phyloP scores from a whole-genome alignment of 2,329 filamentous ascomycete species.

The Colletotrichum melonis region DNA sequence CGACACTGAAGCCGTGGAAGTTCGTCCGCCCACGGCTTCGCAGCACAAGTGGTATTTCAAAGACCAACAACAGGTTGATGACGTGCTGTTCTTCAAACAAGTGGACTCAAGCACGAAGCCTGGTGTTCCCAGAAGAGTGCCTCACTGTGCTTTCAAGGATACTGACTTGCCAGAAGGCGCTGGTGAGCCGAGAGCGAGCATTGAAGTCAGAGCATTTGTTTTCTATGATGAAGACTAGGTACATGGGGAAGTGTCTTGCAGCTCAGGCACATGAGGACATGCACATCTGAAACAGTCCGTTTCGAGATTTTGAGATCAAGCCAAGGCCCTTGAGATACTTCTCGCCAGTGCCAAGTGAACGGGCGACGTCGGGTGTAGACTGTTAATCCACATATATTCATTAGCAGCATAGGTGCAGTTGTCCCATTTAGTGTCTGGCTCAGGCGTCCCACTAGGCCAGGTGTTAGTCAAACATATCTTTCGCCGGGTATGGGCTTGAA shows the following conservation, averaged over 20 bases:
- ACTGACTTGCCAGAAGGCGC: slow-evolving; percentile 58
- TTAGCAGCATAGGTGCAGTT: background rate
- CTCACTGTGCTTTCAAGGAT: slow-evolving; percentile 63
- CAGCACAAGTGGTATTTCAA: slow-evolving; percentile 65
- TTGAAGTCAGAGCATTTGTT: slow-evolving; percentile 76
- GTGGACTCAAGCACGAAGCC: slow-evolving; percentile 68
- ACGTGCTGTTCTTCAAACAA: slow-evolving; percentile 71
- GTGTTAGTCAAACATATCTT: background rate
- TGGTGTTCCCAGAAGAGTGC: slow-evolving; percentile 58
- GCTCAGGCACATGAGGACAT: too few species aligned
- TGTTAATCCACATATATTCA: background rate
- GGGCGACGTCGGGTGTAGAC: background rate
- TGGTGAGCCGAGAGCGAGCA: slow-evolving; percentile 72
- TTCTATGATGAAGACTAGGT: slow-evolving; percentile 54
- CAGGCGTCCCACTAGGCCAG: background rate
- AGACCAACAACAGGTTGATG: slow-evolving; percentile 60
- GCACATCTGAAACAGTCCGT: too few species aligned
- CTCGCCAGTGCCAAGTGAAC: background rate
- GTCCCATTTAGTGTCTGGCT: slow-evolving; percentile 4
- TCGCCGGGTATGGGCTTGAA: too few species aligned
- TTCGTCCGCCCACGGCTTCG: slow-evolving; percentile 54
- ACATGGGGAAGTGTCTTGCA: background rate
- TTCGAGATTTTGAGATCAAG: background rate
- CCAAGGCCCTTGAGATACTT: background rate
- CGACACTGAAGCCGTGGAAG: slow-evolving; percentile 59